Base-by-base conservation (phyloP, 2,329 filamentous ascomycete species). In the Teratosphaeria gauchensis region DNA sequence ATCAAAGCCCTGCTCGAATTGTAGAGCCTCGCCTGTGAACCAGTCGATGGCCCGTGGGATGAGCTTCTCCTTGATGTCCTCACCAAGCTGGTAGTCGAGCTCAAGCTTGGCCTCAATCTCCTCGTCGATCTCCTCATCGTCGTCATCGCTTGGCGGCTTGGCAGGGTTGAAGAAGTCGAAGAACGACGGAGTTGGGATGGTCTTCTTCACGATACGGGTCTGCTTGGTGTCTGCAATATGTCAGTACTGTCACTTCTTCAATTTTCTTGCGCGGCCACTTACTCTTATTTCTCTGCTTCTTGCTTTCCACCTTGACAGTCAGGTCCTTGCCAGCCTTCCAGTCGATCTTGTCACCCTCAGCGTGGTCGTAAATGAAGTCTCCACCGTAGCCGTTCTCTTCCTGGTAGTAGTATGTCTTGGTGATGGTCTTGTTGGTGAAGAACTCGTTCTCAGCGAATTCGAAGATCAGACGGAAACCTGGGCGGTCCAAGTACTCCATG, bases 281-380 rank as follows among this genome's bases (percentile, higher is more conserved):
- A 99, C 94, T 97, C 85, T 97, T 99, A 80, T 99, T 99, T 65
- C 94, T 85, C 80, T 99, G 94, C 83, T 99, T 99, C 85, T 99
- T 99, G 82, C 90, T 95, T 82, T 99, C 94, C 61, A 97, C 81
- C 66, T 90, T 87, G 65, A 97, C 89, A 53, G 94, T 99, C 68
- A 99, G 80, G 72, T 99, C 94, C 77, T 95, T 91, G 70, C 88
- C 88, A 9, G 86, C 79, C 79, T 95, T 94, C 94, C 94, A 99
- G 68, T 96, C 88, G 71, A 99, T 95, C 82, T 95, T 94, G 75
- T 96, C 90, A 65, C 95, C 94, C 76, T 99, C 92, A 59, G 95
- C 94, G 73, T 99, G 94, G 74, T 99, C 94, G 74, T 99, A 99
- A 77, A 99, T 97, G 79, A 97, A 99, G 76, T 99, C 95, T 67